Conservation (phyloP, 2,329 filamentous ascomycete genomes). For the Apiospora kogelbergensis region DNA sequence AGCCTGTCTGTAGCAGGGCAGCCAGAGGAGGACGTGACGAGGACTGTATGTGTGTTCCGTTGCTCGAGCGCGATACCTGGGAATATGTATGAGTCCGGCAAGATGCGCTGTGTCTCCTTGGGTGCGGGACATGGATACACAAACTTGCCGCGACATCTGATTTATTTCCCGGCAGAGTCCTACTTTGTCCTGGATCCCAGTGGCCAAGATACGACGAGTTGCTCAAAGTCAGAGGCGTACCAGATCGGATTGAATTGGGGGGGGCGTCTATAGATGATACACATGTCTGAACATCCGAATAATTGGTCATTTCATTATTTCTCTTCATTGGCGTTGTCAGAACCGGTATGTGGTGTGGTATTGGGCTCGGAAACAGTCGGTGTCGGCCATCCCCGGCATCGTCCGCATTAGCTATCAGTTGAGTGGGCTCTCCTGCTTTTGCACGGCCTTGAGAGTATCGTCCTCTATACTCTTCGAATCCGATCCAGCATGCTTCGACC, state of each 20-base stretch:
- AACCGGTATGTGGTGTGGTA: neutral
- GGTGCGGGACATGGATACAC: neutral
- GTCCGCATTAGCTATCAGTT: neutral
- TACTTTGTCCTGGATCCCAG: neutral
- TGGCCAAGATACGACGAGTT: slow-evolving; percentile 9
- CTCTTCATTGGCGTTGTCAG: neutral
- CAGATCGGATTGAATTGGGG: neutral
- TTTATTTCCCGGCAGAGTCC: slow-evolving; percentile 9
- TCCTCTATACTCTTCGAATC: neutral
- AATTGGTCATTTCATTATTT: neutral
- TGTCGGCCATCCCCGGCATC: too few species aligned
- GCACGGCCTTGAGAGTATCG: neutral
- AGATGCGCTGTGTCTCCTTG: neutral
- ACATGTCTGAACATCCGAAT: neutral
- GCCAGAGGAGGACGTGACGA: neutral
- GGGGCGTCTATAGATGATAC: neutral
- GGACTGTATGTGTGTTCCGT: neutral
- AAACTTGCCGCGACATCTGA: neutral
- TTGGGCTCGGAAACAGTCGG: neutral
- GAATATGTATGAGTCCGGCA: neutral
- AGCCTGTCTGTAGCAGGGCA: neutral
- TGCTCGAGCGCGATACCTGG: neutral
- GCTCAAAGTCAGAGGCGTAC: neutral
- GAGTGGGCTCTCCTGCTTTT: neutral
- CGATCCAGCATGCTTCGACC: neutral